Evolutionary conservation across 2,329 filamentous ascomycete genomes (phyloP), one percentile per base, ranked within the genome.

Genomic region (Chalaropsis ovoidea): DNA sequence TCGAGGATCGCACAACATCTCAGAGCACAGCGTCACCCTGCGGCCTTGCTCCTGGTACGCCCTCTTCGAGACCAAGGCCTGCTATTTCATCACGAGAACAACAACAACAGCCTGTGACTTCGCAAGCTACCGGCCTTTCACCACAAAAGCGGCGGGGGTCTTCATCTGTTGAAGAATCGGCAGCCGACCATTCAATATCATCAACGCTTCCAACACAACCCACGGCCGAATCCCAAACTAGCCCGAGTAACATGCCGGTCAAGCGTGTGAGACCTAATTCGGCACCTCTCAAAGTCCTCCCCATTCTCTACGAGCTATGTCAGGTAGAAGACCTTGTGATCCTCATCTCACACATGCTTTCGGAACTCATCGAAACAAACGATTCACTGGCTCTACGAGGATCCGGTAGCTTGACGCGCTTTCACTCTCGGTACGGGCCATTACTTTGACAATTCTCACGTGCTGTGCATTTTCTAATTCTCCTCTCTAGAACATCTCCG

Each of bases 281-380:
- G 15, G 75, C 74, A 6, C 78, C 81, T 7, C 77, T 81, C 49
- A 87, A 85, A 72, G 70, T 81, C 8, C 72, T 94, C 72, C 88
- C 94, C 0, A 75, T 82, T 67, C 81, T 82, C 71, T 99, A 99
- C 74, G 90, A 96, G 74, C 78, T 85, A 11, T 95, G 90, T 73
- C 80, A 87, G 47, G 84, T 89, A 8, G 88, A 91, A 71, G 92
- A 96, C 73, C 83, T 99, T 73, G 94, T 96, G 35, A 81, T 93
- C 52, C 78, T 99, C 68, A 94, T 99, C 70, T 86, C 92, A 58
- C 90, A 95, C 72, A 97, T 99, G 94, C 81, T 99, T 61, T 87
- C 92, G 75, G 94, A 99, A 76, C 79, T 99, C 61, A 95, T 99
- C 70, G 86, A 89, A 68, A 89, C 93, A 69, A 99, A 99, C 72